Conservation (phyloP, 345 rosid species). For the Melaleuca quinquenervia region DNA sequence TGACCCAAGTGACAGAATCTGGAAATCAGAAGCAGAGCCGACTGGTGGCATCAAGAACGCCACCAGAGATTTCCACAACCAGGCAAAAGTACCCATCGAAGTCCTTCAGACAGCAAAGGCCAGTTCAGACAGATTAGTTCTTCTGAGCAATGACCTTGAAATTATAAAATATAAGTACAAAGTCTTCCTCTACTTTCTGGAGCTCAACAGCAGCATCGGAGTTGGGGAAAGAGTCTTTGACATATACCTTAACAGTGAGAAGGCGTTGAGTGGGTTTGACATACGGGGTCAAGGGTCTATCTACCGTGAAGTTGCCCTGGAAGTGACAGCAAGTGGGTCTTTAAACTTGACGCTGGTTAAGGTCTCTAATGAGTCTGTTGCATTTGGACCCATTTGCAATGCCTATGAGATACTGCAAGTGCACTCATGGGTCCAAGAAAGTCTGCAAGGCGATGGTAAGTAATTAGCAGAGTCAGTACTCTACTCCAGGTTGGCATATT, state of each 20-base stretch:
- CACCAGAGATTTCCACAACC: not conserved
- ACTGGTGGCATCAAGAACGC: not conserved
- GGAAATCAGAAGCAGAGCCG: conserved; percentile 10
- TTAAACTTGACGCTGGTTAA: conserved; percentile 44
- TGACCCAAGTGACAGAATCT: conserved; percentile 49
- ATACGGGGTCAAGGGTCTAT: conserved; percentile 22
- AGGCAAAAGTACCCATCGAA: conserved; percentile 19
- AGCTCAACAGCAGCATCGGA: conserved; percentile 20
- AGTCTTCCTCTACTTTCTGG: conserved; percentile 57
- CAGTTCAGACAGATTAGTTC: conserved; percentile 18
- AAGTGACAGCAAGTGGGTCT: conserved; percentile 25
- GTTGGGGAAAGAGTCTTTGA: conserved; percentile 42
- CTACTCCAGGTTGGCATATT: not conserved
- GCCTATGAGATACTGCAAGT: conserved; percentile 55
- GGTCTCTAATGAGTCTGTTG: conserved; percentile 16
- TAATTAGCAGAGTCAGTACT: not conserved
- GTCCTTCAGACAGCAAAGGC: conserved; percentile 40
- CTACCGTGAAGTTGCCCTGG: conserved; percentile 19
- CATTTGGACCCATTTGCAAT: conserved; percentile 48
- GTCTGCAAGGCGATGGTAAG: conserved; percentile 32
- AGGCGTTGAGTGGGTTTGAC: conserved; percentile 16
- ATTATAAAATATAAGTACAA: conserved; percentile 20
- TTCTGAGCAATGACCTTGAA: conserved; percentile 19
- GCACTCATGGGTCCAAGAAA: conserved; percentile 16
- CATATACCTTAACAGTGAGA: conserved; percentile 29